Evolutionary conservation across 257 asterid species (phyloP).

Genomic region (Primulina huaijiensis): DNA sequence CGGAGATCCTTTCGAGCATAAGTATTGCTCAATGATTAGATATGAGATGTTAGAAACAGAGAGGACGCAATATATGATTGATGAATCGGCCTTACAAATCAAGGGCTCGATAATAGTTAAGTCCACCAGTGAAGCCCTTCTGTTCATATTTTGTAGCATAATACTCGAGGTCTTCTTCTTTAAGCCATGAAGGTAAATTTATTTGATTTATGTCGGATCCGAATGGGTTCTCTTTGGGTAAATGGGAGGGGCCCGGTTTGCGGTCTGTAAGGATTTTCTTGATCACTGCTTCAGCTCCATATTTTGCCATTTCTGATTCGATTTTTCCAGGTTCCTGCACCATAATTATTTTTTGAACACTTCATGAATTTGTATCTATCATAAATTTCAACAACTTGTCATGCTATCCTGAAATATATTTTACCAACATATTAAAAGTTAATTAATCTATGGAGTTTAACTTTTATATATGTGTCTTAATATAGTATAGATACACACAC

Average conservation of each 20-base stretch:
- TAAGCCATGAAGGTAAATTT: constrained; percentile 62
- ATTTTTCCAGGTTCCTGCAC: constrained; percentile 68
- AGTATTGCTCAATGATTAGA: no score
- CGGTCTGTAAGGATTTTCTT: constrained; percentile 61
- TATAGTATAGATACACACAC: no score
- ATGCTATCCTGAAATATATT: no score
- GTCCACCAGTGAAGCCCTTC: constrained; percentile 83
- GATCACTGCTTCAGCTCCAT: constrained; percentile 60
- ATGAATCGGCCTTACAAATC: constrained; percentile 49
- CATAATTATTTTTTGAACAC: background rate
- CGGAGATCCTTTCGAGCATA: no score
- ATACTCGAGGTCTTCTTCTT: constrained; percentile 60
- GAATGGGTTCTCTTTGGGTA: constrained; percentile 62
- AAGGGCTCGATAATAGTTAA: constrained; percentile 82
- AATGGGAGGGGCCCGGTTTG: constrained; percentile 55
- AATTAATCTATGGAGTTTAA: no score
- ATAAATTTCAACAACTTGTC: background rate
- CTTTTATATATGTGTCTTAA: no score
- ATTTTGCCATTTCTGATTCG: constrained; percentile 61
- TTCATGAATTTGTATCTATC: no score
- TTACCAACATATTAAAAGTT: no score
- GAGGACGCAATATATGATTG: no score
- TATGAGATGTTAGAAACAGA: no score
- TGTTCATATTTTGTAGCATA: constrained; percentile 47
- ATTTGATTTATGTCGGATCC: constrained; percentile 34